These are phyloP conservation scores for Funneliformis caledonium DNA, from an alignment of 371 early-diverging fungal genomes.

Conservation along the genomic window DNA sequence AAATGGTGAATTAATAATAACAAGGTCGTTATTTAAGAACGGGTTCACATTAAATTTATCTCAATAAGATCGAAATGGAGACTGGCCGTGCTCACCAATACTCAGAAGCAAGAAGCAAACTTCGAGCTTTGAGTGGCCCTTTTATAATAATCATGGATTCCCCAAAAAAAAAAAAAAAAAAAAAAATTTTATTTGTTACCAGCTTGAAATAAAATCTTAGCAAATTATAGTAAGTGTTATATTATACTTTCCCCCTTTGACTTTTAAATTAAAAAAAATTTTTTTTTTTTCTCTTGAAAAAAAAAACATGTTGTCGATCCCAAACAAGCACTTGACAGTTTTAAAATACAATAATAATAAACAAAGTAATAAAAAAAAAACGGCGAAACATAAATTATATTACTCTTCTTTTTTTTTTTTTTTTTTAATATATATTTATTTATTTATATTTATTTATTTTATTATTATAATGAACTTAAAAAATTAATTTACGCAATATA, in stretches of 20 bases:
- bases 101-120: constrained; percentile 5
- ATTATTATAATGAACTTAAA: no score
- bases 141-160: background rate
- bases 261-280: background rate
- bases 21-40: constrained; percentile 3
- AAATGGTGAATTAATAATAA: background rate
- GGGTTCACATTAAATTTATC: background rate
- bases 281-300: background rate
- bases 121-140: background rate
- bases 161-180: background rate
- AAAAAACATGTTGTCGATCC: background rate
- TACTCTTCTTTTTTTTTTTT: background rate
- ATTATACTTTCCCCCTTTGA: constrained; percentile 3
- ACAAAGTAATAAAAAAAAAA: background rate
- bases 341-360: background rate
- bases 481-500: no score
- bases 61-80: background rate
- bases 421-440: no score
- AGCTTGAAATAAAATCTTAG: background rate
- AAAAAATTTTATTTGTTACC: background rate
- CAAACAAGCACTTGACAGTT: constrained; percentile 16
- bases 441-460: no score
- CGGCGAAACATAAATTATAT: background rate
- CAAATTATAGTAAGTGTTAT: background rate
- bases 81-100: background rate